Base-by-base conservation (phyloP, 805 yeast genomes). In the Suhomyces sp. region DNA sequence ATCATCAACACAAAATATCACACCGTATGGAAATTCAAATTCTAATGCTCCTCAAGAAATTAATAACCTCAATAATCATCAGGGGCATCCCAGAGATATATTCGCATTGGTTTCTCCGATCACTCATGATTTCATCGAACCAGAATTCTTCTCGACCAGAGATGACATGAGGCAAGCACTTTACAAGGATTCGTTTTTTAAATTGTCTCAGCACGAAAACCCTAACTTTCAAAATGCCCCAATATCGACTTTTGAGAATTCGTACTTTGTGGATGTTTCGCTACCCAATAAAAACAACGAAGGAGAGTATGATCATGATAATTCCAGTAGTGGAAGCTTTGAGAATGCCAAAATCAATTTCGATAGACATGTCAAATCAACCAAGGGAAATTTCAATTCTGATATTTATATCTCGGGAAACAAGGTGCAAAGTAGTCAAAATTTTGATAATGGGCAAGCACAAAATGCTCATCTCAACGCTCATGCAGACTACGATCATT, bases 31-130 rank as follows among this genome's bases (percentile, higher is more conserved):
- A n/a, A 1, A n/a, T 38, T 10, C 24, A 10, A 19, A 17, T 19
- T 19, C 42, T 5, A 19, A 9, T 38, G 42, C 13, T 38, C 24
- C 24, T 5, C 22, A 19, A 38, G 13, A 6, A 38, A 19, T 10
- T 3, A 12, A 38, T 6, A 17, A 17, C 12, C 24, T 38, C 19
- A 10, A 10, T n/a, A 38, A 38, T 38, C 24, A 17, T 9, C n/a
- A 5, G 17, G 47, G 27, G n/a, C 36, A 41, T 8, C 38, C 26
- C 6, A 24, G 38, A 46, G 55, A 57, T 27, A 57, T 57, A 15
- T 57, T 57, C 47, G 49, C 60, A 23, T 41, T 42, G 40, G 56
- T 57, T 10, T 42, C 56, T 6, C 55, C 56, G 9, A 49, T 54
- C 29, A 50, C 48, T 10, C 54, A 50, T n/a, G 42, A 44, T 35